Base-by-base conservation (phyloP, 2,329 filamentous ascomycete species). In the Fonsecaea multimorphosa region DNA sequence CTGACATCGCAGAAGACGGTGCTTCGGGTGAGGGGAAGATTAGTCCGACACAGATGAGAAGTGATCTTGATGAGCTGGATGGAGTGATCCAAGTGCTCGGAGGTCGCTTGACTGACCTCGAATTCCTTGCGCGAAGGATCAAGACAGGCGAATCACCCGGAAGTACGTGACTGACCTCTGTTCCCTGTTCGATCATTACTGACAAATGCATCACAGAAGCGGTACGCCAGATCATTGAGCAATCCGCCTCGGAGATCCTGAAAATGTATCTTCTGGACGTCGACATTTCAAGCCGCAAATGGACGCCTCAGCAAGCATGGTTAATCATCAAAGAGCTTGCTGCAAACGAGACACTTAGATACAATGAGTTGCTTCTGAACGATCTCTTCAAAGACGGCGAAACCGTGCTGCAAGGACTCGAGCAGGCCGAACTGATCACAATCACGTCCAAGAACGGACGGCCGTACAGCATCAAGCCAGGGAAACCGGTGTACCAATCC, bases 51-150 rank as follows among this genome's bases (percentile, higher is more conserved):
- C 77, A 85, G 70, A 74, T 77, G 61, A 81, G 83, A 34, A 76
- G 78, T 53, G 85, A 93, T 68, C 81, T 95, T 6, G 76, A 78
- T 0, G 91, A 93, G 68, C 84, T 99, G 1, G 93, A 97, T 73
- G 84, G 67, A 31, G 93, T 91, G 71, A 96, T 98, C 70, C 85
- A 88, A 31, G 85, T 89, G 0, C 85, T 99, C 1, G 95, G 95
- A 24, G 95, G 95, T 1, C 91, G 95, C 2, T 84, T 99, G n/a
- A 97, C 93, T 0, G 95, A 99, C 74, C 88, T 99, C 22, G 94
- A 98, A 75, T 96, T 95, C 74, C 87, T 99, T 51, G 91, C 93
- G n/a, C 88, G 94, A 38, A 86, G 95, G 19, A 90, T 99, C 72
- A 92, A 92, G 78, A 88, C 90, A 0, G 94, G 95, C 16, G 93